phyloP scores from a whole-genome alignment of 208 protist species.

The Crithidia expoeki region DNA sequence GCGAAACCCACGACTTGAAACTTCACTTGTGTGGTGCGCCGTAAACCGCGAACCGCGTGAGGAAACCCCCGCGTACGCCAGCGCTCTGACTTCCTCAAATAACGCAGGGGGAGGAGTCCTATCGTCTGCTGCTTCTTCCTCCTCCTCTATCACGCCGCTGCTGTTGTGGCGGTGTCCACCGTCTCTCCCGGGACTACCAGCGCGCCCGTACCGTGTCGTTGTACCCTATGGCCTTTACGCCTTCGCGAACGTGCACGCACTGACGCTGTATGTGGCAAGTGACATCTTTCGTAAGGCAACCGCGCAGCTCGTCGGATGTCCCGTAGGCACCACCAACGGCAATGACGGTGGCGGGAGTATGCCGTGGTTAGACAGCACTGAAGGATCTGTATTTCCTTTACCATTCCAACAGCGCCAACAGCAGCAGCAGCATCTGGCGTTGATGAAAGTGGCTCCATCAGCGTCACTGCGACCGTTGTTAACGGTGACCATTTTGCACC shows the following conservation, averaged over 20 bases:
- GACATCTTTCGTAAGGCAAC: slow-evolving; percentile 70
- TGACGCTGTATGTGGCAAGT: slow-evolving; percentile 60
- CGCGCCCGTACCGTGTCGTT: slow-evolving; percentile 51
- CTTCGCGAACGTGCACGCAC: slow-evolving; percentile 52
- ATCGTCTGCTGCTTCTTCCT: neutral
- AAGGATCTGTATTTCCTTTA: neutral
- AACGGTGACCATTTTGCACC: slow-evolving; percentile 64
- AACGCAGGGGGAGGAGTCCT: slow-evolving; percentile 2
- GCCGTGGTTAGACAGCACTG: neutral
- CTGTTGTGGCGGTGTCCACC: slow-evolving; percentile 65
- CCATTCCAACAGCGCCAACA: neutral
- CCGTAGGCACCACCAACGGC: neutral
- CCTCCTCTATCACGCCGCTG: slow-evolving; percentile 51
- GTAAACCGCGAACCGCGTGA: slow-evolving; percentile 49
- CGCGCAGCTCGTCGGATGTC: slow-evolving; percentile 32
- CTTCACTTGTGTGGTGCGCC: slow-evolving; percentile 76
- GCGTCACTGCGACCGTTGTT: slow-evolving; percentile 50
- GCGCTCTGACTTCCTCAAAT: slow-evolving; percentile 3
- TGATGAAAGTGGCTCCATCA: slow-evolving; percentile 31
- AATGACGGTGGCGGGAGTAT: neutral
- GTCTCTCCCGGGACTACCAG: slow-evolving; percentile 66
- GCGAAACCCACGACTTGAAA: slow-evolving; percentile 64
- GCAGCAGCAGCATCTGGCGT: slow-evolving; percentile 2
- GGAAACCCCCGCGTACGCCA: slow-evolving; percentile 28
- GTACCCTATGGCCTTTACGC: slow-evolving; percentile 66